Evolutionary conservation across 2,329 filamentous ascomycete species (phyloP).

Genomic region (Fusarium tjaetaba): DNA sequence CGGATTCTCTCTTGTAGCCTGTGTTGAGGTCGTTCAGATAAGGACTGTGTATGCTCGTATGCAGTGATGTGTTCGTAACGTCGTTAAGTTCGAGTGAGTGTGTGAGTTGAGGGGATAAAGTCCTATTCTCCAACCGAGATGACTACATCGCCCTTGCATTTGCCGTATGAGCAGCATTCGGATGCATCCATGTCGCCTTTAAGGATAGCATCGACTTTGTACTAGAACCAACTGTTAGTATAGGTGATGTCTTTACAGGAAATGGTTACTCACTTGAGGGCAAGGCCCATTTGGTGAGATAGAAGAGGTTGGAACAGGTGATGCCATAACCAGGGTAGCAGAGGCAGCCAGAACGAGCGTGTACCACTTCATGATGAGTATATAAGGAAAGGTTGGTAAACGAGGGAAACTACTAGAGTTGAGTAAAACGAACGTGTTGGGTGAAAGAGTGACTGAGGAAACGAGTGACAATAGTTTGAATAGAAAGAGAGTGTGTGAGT

Average conservation of each 20-base stretch:
- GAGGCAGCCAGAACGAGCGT: slow-evolving; percentile 31
- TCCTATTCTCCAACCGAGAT: slow-evolving; percentile 53
- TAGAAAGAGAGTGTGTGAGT: background rate
- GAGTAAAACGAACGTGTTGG: background rate
- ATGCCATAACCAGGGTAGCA: slow-evolving; percentile 13
- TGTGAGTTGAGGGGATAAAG: background rate
- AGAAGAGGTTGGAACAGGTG: slow-evolving; percentile 39
- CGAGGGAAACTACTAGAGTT: background rate
- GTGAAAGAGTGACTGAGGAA: slow-evolving; percentile 3
- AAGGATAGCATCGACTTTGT: slow-evolving; percentile 56
- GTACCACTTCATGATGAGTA: slow-evolving; percentile 37
- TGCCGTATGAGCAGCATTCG: slow-evolving; percentile 64
- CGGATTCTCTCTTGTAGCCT: background rate
- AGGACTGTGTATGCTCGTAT: background rate
- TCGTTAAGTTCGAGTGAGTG: slow-evolving; percentile 26
- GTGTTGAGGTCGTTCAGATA: background rate
- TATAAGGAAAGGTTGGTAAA: background rate
- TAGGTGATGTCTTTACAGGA: background rate
- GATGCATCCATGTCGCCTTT: slow-evolving; percentile 58
- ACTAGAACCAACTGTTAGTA: slow-evolving; percentile 34
- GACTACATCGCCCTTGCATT: slow-evolving; percentile 61
- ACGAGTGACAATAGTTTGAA: slow-evolving; percentile 2
- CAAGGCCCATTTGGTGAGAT: slow-evolving; percentile 50
- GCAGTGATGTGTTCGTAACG: slow-evolving; percentile 27
- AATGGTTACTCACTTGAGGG: slow-evolving; percentile 42